A percentile compares a stretch with the other conserved stretches of the same genome.
Conservation (phyloP, 352 stramenopile species). For the Globisporangium megalacanthum region DNA sequence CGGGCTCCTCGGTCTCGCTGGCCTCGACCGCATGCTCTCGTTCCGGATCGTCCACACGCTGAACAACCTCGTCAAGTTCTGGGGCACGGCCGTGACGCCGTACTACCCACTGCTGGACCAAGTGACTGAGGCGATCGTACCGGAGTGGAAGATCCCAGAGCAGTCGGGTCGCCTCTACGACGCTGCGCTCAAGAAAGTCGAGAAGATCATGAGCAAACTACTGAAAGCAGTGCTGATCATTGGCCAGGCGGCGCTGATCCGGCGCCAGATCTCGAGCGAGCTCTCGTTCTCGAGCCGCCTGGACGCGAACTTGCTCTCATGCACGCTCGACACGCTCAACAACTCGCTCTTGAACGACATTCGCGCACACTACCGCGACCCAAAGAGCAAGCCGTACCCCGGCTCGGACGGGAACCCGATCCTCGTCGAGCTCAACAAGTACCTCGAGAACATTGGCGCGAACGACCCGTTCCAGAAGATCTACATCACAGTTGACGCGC, state of each 20-base stretch:
- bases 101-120: conserved; percentile 89
- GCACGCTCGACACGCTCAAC: conserved; percentile 88
- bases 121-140: conserved; percentile 72
- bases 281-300: conserved; percentile 87
- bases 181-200: conserved; percentile 88
- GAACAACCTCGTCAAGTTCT: conserved; percentile 94
- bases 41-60: conserved; percentile 91
- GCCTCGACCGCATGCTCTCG: conserved; percentile 90
- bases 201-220: conserved; percentile 93
- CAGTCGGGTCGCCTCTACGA: conserved; percentile 87
- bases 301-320: conserved; percentile 89
- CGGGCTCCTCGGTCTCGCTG: conserved; percentile 86
- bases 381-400: conserved; percentile 78
- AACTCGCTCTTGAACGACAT: conserved; percentile 88
- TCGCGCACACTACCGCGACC: conserved; percentile 78
- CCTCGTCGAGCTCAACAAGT: conserved; percentile 88
- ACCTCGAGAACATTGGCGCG: conserved; percentile 88
- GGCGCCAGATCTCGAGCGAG: conserved; percentile 89
- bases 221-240: conserved; percentile 91
- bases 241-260: conserved; percentile 91
- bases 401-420: conserved; percentile 75
- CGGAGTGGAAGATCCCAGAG: conserved; percentile 86
- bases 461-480: conserved; percentile 94
- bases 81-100: conserved; percentile 80
- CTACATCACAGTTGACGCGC: conserved; percentile 90